Evolutionary conservation across 768 basidiomycete species (phyloP).

Genomic region (Hygrocybe coccinea): DNA sequence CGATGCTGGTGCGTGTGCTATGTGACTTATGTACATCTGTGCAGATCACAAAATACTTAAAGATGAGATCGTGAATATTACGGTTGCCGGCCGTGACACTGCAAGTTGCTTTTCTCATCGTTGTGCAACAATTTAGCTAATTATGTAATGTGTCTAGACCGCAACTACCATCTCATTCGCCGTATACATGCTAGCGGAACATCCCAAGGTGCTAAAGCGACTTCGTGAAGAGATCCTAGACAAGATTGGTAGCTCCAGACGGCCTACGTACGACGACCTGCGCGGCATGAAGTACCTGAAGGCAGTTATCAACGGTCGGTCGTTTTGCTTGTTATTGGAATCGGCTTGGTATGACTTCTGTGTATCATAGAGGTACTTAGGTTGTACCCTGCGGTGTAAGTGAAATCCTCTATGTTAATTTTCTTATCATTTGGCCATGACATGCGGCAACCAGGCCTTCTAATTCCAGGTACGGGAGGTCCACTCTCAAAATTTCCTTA

Average conservation of each 20-base stretch:
- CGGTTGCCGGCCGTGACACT: conserved; percentile 57
- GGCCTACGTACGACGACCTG: conserved; percentile 53
- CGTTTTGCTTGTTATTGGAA: neutral
- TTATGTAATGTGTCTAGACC: conserved; percentile 27
- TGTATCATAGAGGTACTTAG: conserved; percentile 41
- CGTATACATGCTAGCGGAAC: conserved; percentile 50
- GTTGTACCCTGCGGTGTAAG: conserved; percentile 49
- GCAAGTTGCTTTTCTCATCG: conserved; percentile 22
- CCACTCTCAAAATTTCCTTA: neutral
- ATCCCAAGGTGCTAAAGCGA: conserved; percentile 42
- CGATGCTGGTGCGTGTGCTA: conserved; percentile 1
- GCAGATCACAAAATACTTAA: conserved; percentile 39
- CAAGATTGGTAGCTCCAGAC: conserved; percentile 38
- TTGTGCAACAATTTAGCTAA: too few relatives aligned
- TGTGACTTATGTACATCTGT: neutral
- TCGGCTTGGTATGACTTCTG: conserved; percentile 2
- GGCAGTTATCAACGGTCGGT: conserved; percentile 51
- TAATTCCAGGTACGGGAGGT: conserved; percentile 25
- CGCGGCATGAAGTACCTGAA: conserved; percentile 55
- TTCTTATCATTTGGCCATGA: neutral
- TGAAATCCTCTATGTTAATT: conserved; percentile 3
- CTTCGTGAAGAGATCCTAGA: conserved; percentile 49
- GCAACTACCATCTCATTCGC: conserved; percentile 50
- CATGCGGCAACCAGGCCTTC: conserved; percentile 28
- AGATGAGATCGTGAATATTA: conserved; percentile 50